These are phyloP conservation scores for Mucuna pruriens DNA, from an alignment of 306 rosid species.

Conservation along the genomic window DNA sequence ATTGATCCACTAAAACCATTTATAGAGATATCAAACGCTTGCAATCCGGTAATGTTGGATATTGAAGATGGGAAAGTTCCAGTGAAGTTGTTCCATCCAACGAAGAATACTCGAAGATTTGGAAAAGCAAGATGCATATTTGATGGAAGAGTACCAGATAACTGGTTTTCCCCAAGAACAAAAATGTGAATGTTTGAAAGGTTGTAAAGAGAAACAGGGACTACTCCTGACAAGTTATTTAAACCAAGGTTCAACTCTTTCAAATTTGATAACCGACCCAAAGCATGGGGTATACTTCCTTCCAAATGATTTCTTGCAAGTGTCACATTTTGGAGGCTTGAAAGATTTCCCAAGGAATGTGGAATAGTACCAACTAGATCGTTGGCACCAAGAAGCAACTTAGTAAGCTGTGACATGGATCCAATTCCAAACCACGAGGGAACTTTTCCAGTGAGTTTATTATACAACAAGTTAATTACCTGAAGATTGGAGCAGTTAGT, in stretches of 20 bases:
- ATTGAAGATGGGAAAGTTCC: constrained; percentile 29
- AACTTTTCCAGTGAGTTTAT: constrained; percentile 29
- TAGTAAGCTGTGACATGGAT: not conserved
- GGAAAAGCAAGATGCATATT: constrained; percentile 34
- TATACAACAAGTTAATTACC: not conserved
- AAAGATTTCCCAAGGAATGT: constrained; percentile 37
- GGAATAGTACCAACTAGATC: constrained; percentile 37
- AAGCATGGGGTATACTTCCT: constrained; percentile 26
- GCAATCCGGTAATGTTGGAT: constrained; percentile 33
- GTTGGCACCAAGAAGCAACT: not conserved
- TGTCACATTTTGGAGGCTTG: not conserved
- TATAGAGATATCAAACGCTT: not conserved
- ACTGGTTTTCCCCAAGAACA: not conserved
- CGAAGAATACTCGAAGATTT: not conserved
- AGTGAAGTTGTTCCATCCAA: not conserved
- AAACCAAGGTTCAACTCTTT: not conserved
- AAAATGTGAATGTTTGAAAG: constrained; percentile 18
- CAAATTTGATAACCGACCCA: constrained; percentile 37
- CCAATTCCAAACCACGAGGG: constrained; percentile 39
- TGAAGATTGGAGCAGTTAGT: constrained; percentile 26
- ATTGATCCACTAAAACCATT: constrained; percentile 32
- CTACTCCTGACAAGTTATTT: constrained; percentile 8
- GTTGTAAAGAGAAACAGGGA: constrained; percentile 42
- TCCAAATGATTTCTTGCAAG: constrained; percentile 17
- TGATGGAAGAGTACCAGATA: constrained; percentile 20